Conservation (phyloP, 768 basidiomycete species). For the Psilocybe tampanensis region DNA sequence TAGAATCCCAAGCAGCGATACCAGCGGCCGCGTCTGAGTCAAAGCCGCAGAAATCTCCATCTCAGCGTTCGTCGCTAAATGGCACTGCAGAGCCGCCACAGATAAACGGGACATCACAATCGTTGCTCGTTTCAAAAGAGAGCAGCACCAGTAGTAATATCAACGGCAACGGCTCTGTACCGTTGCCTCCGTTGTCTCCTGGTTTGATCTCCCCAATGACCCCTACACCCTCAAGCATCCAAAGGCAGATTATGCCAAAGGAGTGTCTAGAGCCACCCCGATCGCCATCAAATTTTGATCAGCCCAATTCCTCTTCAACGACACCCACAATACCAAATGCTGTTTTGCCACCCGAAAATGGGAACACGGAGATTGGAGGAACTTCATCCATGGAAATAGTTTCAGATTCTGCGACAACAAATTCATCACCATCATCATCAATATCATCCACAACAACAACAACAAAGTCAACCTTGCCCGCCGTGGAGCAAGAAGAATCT, state of each 20-base stretch:
- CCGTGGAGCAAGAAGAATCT: not conserved
- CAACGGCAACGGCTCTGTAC: not conserved
- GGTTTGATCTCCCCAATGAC: conserved; percentile 24
- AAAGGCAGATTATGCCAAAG: conserved; percentile 18
- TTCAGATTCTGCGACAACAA: too few relatives aligned
- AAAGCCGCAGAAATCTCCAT: not conserved
- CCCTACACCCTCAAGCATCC: conserved; percentile 25
- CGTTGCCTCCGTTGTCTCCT: conserved; percentile 15
- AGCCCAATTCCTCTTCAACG: conserved; percentile 31
- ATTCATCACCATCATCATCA: not conserved
- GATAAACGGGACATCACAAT: conserved; percentile 11
- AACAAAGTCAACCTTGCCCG: not conserved
- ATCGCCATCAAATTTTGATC: conserved; percentile 16
- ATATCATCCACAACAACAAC: not conserved
- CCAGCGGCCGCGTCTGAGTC: not conserved
- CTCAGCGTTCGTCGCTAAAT: conserved; percentile 7
- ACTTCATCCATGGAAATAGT: too few relatives aligned
- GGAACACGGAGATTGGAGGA: not conserved
- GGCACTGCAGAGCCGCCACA: not conserved
- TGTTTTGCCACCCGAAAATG: conserved; percentile 16
- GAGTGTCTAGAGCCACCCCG: conserved; percentile 19
- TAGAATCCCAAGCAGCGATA: not conserved
- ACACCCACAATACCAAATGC: conserved; percentile 26
- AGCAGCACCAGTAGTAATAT: not conserved
- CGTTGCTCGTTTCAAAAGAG: conserved; percentile 5